Evolutionary conservation across 805 yeast species (phyloP), one percentile per base, ranked within the genome.

Genomic region (Candida nitratophila): DNA sequence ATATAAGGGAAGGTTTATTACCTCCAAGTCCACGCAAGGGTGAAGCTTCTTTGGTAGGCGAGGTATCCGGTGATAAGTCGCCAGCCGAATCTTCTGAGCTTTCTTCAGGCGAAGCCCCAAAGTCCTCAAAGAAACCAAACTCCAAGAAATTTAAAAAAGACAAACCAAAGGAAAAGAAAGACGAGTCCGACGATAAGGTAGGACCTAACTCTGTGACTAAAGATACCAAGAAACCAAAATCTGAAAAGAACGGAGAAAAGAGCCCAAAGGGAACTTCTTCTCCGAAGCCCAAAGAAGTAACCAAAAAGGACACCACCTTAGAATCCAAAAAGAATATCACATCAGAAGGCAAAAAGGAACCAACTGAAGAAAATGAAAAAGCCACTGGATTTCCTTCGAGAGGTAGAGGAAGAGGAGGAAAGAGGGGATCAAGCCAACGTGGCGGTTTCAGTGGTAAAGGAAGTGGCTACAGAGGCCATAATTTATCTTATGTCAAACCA

Each of bases 401-500:
- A n/a, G 47, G 48, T n/a, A 37, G 41, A 11, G 36, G 41, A 5
- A 41, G 49, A 41, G 46, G 48, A 11, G 41, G 54, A 33, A 50
- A 55, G 10, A 42, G 50, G 12, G 40, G 53, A 33, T 14, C 7
- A 2, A 8, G 41, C 5, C 15, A 27, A 6, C 3, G 37, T n/a
- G n/a, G 41, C 14, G 17, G 41, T 10, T 4, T n/a, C 19, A 7
- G 19, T 11, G 7, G 31, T 16, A 31, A 21, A 26, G 26, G 35
- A 15, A 29, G 15, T 19, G 41, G 35, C 3, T 9, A 19, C 5
- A 26, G 35, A 15, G 34, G 35, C 9, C 27, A 15, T 17, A 39
- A 30, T 20, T 15, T 39, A 14, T 24, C 35, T 2, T 56, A 56
- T 33, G 52, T 56, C 24, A 57, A 56, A 42, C 60, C 60, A 4